Evolutionary conservation across 2,329 filamentous ascomycete species (phyloP), one percentile per base, ranked within the genome.

Genomic region (Ceratocystiopsis sp.): DNA sequence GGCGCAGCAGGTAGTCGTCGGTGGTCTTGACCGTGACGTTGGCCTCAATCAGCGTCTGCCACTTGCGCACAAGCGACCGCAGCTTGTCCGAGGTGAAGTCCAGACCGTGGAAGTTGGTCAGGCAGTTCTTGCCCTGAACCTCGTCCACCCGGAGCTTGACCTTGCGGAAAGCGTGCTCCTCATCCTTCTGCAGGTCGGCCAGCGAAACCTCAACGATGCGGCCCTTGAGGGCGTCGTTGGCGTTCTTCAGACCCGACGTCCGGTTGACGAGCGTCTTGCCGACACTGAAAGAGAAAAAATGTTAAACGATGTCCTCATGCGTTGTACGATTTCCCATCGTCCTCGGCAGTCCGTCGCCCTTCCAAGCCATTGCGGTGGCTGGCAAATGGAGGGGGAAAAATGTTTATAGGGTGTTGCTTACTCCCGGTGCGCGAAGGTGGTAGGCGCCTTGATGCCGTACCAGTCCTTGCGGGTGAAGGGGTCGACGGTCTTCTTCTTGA

Each of bases 71-170:
- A 55, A 98, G 81, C 52, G 91, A 96, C 64, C 91, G 84, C 59
- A 98, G 82, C 79, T 98, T 98, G 80, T 98, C 91, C 58, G 91
- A 95, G 64, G 91, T 98, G 82, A 98, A 96, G 73, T 98, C 91
- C 65, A 98, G 80, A 58, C 91, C 91, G 80, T 98, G 87, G 83
- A 98, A 98, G 80, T 95, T 95, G 76, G 91, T 96, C 68, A 98
- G 73, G 75, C 91, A 96, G 81, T 94, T 96, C 80, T 95, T 95
- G 75, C 91, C 91, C 74, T 98, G 91, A 52, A 98, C 80, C 73
- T 98, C 91, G 63, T 98, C 91, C 59, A 96, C 84, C 55, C 91
- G 80, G 64, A 98, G 86, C 78, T 93, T 94, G 66, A 98, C 76
- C 78, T 98, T 98, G 73, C 91, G 89, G 84, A 96, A 98, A 49